Base-by-base conservation (phyloP, 805 yeast species). In the Saturnispora kantuleensis region DNA sequence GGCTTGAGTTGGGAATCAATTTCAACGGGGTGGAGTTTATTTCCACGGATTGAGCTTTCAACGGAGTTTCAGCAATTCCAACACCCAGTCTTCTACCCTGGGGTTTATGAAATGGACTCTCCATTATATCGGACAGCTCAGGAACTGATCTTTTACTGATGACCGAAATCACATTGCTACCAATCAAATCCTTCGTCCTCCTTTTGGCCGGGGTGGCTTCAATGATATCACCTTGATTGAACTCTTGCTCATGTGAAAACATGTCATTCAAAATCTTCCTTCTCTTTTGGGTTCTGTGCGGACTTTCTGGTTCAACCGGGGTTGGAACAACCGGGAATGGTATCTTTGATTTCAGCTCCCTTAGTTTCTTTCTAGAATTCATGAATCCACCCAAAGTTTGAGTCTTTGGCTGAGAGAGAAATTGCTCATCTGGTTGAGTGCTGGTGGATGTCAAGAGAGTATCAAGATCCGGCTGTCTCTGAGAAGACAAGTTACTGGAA, bases 121-220 rank as follows among this genome's bases (percentile, higher is more conserved):
- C 46, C 11, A 12, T 28, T 10, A 16, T 29, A 38, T 21, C 42
- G 11, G 42, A 39, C 8, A 39, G 11, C 9, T 39, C 36, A 28
- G 35, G 26, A 6, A 21, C 26, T 6, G 26, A 21, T 5, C 26
- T 21, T 7, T 21, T 21, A 21, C 8, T 21, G 26, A 21, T 6
- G 4, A 10, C 32, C 10, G 28, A 17, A 16, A 11, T 10, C 4
- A 18, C 13, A 38, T 38, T 26, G 5, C 37, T 15, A 38, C 6
- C 31, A 28, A n/a, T 21, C 26, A 21, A 21, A 21, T 21, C 8
- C 26, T 21, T 21, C 26, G 5, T 38, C 31, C 13, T 35, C 6
- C n/a, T 35, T 15, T 49, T 49, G 6, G 45, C 40, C 8, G 60
- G 60, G 4, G 62, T 54, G 18, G 54, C 54, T 35, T 56, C 55